Percentiles rank a stretch among this genome's conserved stretches.
Conservation (phyloP, 2,329 filamentous ascomycete species). For the Talaromyces sp. region DNA sequence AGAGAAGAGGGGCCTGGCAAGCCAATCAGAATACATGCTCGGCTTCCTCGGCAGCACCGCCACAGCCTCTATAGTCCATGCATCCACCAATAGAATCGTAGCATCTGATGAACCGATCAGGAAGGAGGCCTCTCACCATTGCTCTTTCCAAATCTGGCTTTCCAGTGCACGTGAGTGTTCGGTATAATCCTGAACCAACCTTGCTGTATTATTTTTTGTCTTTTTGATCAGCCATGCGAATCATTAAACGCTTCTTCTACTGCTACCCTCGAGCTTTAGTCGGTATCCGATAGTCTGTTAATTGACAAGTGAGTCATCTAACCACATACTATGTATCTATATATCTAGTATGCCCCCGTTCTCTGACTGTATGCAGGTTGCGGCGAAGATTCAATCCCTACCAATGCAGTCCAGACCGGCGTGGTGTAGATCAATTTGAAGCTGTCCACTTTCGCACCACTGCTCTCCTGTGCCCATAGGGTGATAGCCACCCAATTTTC, state of each 20-base stretch:
- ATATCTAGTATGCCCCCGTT: constrained; percentile 46
- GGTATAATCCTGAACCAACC: not conserved
- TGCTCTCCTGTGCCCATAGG: constrained; percentile 60
- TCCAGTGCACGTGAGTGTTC: not conserved
- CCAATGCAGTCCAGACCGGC: constrained; percentile 49
- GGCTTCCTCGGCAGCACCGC: constrained; percentile 1
- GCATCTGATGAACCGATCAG: not conserved
- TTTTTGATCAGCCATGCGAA: no score
- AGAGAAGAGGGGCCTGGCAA: not conserved
- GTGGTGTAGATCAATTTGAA: constrained; percentile 48
- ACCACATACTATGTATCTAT: not conserved
- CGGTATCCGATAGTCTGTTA: not conserved
- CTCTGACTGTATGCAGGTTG: constrained; percentile 46
- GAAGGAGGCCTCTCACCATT: not conserved
- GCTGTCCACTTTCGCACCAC: constrained; percentile 53
- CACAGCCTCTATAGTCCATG: not conserved
- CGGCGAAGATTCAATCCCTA: constrained; percentile 42
- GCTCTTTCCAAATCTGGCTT: not conserved
- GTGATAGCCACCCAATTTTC: constrained; percentile 64
- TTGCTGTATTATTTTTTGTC: not conserved
- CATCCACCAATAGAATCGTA: constrained; percentile 1
- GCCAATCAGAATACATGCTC: not conserved
- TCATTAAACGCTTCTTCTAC: not conserved
- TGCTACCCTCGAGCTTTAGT: not conserved
- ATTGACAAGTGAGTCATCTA: not conserved